Evolutionary conservation across 2,329 filamentous ascomycete species (phyloP).

Genomic region (Leptographium lundbergii): DNA sequence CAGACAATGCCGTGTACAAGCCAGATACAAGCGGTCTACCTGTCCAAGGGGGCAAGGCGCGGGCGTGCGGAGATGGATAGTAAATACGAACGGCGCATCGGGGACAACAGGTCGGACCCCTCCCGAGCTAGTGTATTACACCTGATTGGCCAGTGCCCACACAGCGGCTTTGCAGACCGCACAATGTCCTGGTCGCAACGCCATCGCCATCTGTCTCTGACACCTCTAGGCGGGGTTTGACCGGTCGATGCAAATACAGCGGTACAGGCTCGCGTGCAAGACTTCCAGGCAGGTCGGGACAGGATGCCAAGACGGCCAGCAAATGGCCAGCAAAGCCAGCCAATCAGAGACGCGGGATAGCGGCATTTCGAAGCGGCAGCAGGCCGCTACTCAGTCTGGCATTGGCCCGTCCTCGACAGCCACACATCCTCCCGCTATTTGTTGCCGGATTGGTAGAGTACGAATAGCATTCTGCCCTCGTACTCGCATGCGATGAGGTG

Average conservation of each 20-base stretch:
- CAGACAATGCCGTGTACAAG: neutral
- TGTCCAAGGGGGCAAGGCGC: neutral
- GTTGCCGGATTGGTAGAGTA: too few relatives aligned
- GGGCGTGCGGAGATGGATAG: conserved; percentile 7
- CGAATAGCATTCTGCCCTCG: neutral
- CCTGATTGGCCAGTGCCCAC: neutral
- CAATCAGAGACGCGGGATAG: neutral
- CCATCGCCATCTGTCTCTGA: too few relatives aligned
- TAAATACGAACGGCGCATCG: conserved; percentile 8
- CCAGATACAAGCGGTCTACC: neutral
- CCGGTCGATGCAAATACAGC: too few relatives aligned
- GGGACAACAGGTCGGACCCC: neutral
- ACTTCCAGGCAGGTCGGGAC: neutral
- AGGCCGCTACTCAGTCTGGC: neutral
- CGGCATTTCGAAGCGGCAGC: neutral
- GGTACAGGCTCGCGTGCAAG: too few relatives aligned
- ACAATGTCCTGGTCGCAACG: too few relatives aligned
- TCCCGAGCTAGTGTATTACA: conserved; percentile 2
- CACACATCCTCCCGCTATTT: neutral
- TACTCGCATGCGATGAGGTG: neutral
- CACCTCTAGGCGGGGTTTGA: too few relatives aligned
- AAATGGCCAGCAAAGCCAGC: neutral
- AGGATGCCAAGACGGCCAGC: neutral
- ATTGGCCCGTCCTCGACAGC: neutral
- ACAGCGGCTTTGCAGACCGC: neutral